A percentile compares a stretch with the other conserved stretches of the same genome.
These are phyloP conservation scores for Pseudozyma tsukubaensis DNA, from an alignment of 1,284 basidiomycete genomes.

Conservation along the genomic window DNA sequence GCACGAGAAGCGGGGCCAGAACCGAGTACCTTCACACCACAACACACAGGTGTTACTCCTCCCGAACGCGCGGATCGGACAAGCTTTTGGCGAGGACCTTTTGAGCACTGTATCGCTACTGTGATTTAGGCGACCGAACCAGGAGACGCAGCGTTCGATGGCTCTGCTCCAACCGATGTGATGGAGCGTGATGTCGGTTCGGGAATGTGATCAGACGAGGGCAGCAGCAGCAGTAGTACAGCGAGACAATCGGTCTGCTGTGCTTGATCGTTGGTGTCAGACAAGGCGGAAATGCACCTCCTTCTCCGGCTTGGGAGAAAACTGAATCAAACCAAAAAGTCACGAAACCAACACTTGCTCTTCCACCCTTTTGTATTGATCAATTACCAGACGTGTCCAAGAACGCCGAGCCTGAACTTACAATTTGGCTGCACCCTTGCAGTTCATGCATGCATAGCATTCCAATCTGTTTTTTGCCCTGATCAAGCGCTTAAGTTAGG, in stretches of 20 bases:
- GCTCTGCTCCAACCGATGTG: no score
- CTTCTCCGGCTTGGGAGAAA: slow-evolving; percentile 19
- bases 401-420: slow-evolving; percentile 36
- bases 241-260: slow-evolving; percentile 8
- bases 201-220: slow-evolving; percentile 10
- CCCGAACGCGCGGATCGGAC: slow-evolving; percentile 16
- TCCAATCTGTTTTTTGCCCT: neutral
- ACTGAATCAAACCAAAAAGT: slow-evolving; percentile 4
- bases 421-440: slow-evolving; percentile 23
- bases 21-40: neutral
- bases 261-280: no score
- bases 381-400: neutral
- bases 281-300: slow-evolving; percentile 5
- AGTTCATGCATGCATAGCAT: slow-evolving; percentile 6
- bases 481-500: neutral
- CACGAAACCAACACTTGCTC: slow-evolving; percentile 4
- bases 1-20: slow-evolving; percentile 20
- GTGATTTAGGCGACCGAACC: no score
- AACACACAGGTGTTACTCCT: neutral
- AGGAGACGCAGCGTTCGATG: no score
- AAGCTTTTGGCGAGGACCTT: neutral
- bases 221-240: neutral
- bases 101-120: neutral
- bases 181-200: neutral
- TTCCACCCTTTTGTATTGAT: neutral